A percentile compares a stretch with the other conserved stretches of the same genome.
Evolutionary conservation across 495 filamentous ascomycete genomes (phyloP).

Genomic region (Tuber magnatum): DNA sequence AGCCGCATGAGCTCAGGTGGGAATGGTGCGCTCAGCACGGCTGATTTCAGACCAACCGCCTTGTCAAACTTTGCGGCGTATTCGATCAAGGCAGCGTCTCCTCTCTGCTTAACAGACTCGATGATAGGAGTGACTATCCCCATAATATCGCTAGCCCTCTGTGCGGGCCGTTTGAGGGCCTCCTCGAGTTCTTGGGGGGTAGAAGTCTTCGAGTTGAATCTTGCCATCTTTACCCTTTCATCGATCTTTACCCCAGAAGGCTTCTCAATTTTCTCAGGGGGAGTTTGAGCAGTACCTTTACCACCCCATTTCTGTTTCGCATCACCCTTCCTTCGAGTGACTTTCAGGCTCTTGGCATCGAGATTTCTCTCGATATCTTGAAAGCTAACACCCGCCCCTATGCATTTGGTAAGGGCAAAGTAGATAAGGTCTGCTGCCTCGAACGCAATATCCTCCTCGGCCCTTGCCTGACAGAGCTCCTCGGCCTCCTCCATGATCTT

Average conservation of each 20-base stretch:
- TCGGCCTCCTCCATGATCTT: slow-evolving; percentile 99
- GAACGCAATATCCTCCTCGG: slow-evolving; percentile 76
- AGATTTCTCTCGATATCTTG: slow-evolving; percentile 85
- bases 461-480: slow-evolving; percentile 78
- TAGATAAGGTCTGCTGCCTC: slow-evolving; percentile 94
- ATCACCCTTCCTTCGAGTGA: slow-evolving; percentile 83
- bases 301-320: slow-evolving; percentile 85
- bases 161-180: slow-evolving; percentile 76
- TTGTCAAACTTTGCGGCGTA: slow-evolving; percentile 98
- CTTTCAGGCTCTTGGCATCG: slow-evolving; percentile 88
- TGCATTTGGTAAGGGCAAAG: slow-evolving; percentile 84
- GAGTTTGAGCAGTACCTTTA: slow-evolving; percentile 60
- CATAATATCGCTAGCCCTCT: slow-evolving; percentile 88
- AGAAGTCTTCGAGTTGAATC: slow-evolving; percentile 59
- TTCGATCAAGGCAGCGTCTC: slow-evolving; percentile 77
- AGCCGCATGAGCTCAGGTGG: slow-evolving; percentile 76
- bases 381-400: slow-evolving; percentile 71
- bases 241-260: slow-evolving; percentile 44
- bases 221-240: slow-evolving; percentile 72
- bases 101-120: slow-evolving; percentile 66
- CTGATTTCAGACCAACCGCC: slow-evolving; percentile 78
- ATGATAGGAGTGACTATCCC: slow-evolving; percentile 85
- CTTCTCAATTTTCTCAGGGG: slow-evolving; percentile 39
- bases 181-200: slow-evolving; percentile 56
- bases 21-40: slow-evolving; percentile 83